Evolutionary conservation across 805 yeast species (phyloP).

Genomic region (Limtongia smithiae): DNA sequence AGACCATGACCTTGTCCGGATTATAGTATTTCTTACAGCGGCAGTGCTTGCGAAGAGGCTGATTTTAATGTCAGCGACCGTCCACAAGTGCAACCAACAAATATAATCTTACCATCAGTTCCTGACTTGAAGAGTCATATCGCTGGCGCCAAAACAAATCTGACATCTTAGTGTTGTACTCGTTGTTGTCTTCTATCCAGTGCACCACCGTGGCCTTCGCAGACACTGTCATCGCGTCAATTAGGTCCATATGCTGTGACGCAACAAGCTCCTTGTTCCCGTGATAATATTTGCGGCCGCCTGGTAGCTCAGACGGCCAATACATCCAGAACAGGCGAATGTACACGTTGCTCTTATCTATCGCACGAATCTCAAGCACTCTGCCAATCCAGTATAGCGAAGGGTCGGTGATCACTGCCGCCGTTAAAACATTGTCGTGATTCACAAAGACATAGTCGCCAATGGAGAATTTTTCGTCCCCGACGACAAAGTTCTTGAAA

Average conservation of each 20-base stretch:
- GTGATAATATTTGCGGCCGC: slow-evolving; percentile 23
- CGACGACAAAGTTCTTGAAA: slow-evolving; percentile 11
- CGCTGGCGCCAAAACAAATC: slow-evolving; percentile 28
- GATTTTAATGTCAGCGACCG: too few species aligned
- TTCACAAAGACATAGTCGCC: slow-evolving; percentile 25
- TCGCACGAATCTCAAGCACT: slow-evolving; percentile 22
- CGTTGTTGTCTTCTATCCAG: slow-evolving; percentile 15
- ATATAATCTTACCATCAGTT: slow-evolving; percentile 18
- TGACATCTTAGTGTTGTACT: background rate
- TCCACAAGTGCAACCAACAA: too few species aligned
- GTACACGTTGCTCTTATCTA: slow-evolving; percentile 17
- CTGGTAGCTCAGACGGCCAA: slow-evolving; percentile 26
- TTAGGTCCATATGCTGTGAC: slow-evolving; percentile 24
- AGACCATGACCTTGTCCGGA: slow-evolving; percentile 20
- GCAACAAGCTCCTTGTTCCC: slow-evolving; percentile 26
- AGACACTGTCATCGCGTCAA: slow-evolving; percentile 24
- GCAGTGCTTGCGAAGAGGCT: slow-evolving; percentile 23
- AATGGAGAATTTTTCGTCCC: slow-evolving; percentile 15
- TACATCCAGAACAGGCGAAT: slow-evolving; percentile 24
- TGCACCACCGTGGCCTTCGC: slow-evolving; percentile 18
- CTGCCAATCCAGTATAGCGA: slow-evolving; percentile 21
- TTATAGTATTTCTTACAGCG: slow-evolving; percentile 14
- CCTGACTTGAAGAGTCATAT: slow-evolving; percentile 18
- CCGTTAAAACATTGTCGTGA: slow-evolving; percentile 5
- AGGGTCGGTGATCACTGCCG: slow-evolving; percentile 4